phyloP scores from a whole-genome alignment of 1,284 basidiomycete species.

The Moesziomyces sp. region DNA sequence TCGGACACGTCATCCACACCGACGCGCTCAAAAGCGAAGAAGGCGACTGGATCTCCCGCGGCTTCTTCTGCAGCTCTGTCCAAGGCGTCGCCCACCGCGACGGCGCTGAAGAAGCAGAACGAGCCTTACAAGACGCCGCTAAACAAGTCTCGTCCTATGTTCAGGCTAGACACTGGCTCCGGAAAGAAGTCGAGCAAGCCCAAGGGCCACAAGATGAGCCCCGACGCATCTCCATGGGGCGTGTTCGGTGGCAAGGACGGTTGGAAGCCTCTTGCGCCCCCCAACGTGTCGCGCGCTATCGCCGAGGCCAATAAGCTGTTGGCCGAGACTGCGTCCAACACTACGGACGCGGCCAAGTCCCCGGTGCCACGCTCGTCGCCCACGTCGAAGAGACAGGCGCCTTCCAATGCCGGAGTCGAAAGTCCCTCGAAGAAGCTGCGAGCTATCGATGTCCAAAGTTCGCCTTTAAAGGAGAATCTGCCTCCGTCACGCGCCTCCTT shows the following conservation, averaged over 20 bases:
- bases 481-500: constrained; percentile 6
- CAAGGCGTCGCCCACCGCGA: constrained; percentile 10
- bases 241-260: constrained; percentile 42
- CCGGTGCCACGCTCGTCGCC: constrained; percentile 3
- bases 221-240: constrained; percentile 37
- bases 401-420: background rate
- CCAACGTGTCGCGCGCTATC: constrained; percentile 37
- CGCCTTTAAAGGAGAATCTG: constrained; percentile 33
- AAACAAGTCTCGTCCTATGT: constrained; percentile 42
- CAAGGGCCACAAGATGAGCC: constrained; percentile 42
- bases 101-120: constrained; percentile 13
- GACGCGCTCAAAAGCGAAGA: constrained; percentile 22
- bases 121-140: constrained; percentile 34
- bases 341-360: background rate
- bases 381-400: constrained; percentile 21
- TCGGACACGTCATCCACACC: constrained; percentile 20
- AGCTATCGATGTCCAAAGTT: constrained; percentile 1
- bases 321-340: constrained; percentile 4
- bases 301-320: constrained; percentile 35
- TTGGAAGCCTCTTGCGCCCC: constrained; percentile 40
- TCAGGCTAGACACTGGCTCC: constrained; percentile 45
- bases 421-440: constrained; percentile 33
- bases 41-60: constrained; percentile 12
- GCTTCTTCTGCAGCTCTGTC: background rate
- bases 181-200: constrained; percentile 32